These are phyloP conservation scores for Phialophora expanda DNA, from an alignment of 2,329 filamentous ascomycete genomes.

Conservation along the genomic window DNA sequence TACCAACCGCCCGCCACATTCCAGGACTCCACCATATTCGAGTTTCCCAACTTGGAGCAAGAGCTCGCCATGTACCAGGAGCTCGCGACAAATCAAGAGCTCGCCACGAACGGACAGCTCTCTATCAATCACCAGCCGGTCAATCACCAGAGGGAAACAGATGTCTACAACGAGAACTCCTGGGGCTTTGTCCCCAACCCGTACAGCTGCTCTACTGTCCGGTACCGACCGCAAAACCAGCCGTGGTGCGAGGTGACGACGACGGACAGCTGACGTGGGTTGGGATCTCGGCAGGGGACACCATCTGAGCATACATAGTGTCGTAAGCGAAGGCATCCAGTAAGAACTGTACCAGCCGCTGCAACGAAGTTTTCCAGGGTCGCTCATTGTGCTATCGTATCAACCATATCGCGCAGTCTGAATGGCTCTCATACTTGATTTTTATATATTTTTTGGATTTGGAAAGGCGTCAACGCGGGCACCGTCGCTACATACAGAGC, in stretches of 20 bases:
- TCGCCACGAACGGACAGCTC: neutral
- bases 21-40: neutral
- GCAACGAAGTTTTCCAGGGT: neutral
- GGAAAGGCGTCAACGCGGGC: neutral
- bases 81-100: neutral
- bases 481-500: neutral
- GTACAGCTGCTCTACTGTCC: neutral
- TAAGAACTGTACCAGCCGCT: neutral
- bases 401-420: neutral
- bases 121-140: neutral
- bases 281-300: neutral
- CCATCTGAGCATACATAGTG: neutral
- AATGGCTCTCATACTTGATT: neutral
- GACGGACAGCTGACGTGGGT: neutral
- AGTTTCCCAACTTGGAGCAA: too few species aligned
- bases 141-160: neutral
- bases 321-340: neutral
- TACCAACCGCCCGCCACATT: neutral
- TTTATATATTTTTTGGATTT: too few species aligned
- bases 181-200: neutral
- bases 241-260: neutral
- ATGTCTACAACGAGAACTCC: neutral
- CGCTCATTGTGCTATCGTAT: neutral
- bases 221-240: neutral
- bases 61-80: neutral